Percentiles rank a stretch among this genome's conserved stretches.
Conservation (phyloP, 164 flowering plant species). For the Tinospora cordifolia region DNA sequence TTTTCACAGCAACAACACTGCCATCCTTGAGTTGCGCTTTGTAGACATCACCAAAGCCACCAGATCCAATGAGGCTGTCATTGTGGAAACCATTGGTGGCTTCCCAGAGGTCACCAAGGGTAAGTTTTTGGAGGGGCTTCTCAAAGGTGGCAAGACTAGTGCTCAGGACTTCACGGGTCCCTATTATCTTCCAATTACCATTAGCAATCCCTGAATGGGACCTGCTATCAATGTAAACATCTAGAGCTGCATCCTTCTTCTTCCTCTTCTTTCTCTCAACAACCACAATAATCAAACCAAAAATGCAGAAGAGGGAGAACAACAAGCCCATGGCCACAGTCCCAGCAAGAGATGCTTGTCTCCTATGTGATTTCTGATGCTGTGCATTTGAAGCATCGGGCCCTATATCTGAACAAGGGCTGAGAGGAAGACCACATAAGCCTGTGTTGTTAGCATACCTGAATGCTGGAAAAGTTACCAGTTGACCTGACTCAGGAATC, state of each 20-base stretch:
- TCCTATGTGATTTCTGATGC: constrained; percentile 45
- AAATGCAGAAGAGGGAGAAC: constrained; percentile 68
- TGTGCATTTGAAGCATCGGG: constrained; percentile 17
- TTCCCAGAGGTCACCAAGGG: constrained; percentile 85
- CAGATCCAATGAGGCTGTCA: constrained; percentile 78
- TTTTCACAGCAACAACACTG: constrained; percentile 82
- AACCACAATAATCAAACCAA: constrained; percentile 53
- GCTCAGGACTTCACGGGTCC: constrained; percentile 73
- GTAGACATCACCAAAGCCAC: constrained; percentile 98
- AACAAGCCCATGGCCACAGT: constrained; percentile 86
- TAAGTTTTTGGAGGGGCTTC: constrained; percentile 84
- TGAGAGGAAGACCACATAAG: constrained; percentile 79
- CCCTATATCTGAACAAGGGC: constrained; percentile 34
- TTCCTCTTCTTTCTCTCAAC: constrained; percentile 62
- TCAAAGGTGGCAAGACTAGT: constrained; percentile 85
- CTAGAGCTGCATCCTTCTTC: constrained; percentile 48
- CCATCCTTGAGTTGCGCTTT: constrained; percentile 84
- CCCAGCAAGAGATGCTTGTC: constrained; percentile 66
- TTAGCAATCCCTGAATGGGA: constrained; percentile 56
- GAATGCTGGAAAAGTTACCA: constrained; percentile 52
- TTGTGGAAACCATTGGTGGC: constrained; percentile 89
- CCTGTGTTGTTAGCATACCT: constrained; percentile 64
- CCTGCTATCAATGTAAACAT: constrained; percentile 44
- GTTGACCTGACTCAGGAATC: constrained; percentile 70
- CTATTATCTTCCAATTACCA: constrained; percentile 58